These are phyloP conservation scores for Leishmania amazonensis DNA, from an alignment of 208 protist genomes.

Conservation along the genomic window DNA sequence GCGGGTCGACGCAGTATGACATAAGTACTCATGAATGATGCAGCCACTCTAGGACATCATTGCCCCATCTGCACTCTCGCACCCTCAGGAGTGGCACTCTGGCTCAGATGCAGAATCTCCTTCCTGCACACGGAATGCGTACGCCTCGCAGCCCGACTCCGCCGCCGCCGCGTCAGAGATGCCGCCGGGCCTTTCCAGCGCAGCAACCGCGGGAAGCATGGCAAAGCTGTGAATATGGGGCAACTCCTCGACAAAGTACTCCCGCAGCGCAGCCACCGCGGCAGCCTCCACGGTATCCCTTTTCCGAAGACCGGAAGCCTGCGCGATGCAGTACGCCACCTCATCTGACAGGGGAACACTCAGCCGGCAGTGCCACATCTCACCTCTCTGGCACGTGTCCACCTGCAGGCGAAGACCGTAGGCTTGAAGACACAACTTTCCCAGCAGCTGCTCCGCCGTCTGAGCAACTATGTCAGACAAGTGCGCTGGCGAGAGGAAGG, in stretches of 20 bases:
- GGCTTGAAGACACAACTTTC: slow-evolving; percentile 15
- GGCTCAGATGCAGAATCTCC: not conserved
- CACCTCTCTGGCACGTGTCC: slow-evolving; percentile 16
- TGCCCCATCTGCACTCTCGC: not conserved
- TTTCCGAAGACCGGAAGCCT: slow-evolving; percentile 37
- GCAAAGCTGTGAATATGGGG: not conserved
- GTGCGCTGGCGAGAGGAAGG: slow-evolving; percentile 7
- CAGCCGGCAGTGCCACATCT: slow-evolving; percentile 61
- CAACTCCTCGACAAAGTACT: slow-evolving; percentile 15
- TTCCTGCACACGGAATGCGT: not conserved
- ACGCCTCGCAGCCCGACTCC: not conserved
- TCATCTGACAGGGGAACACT: slow-evolving; percentile 42
- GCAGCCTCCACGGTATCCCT: slow-evolving; percentile 54
- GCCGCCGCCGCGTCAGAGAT: not conserved
- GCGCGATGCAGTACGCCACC: slow-evolving; percentile 39
- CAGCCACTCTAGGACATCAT: not conserved
- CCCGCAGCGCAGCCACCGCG: slow-evolving; percentile 22
- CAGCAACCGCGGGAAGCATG: not conserved
- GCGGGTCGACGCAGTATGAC: not conserved
- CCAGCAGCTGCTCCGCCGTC: slow-evolving; percentile 17
- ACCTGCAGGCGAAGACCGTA: slow-evolving; percentile 17
- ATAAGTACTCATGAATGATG: not conserved
- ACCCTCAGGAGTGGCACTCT: not conserved
- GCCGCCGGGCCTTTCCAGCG: not conserved
- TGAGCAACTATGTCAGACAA: not conserved